Evolutionary conservation across 441 rosid species (phyloP).

Genomic region (Geranium incanum): DNA sequence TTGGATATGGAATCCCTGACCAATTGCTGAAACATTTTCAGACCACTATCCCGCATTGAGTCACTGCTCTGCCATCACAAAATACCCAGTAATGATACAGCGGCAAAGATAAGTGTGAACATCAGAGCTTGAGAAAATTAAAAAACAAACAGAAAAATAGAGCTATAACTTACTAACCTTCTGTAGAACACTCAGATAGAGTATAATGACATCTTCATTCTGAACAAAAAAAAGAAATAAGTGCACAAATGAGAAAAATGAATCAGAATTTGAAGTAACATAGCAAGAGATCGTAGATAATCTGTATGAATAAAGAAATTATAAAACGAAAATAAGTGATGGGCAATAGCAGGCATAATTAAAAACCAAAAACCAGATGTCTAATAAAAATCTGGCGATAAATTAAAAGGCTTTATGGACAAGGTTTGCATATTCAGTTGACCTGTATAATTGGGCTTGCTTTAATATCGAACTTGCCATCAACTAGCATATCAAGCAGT

Average conservation of each 20-base stretch:
- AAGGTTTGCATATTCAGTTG: conserved; percentile 20
- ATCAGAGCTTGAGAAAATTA: conserved; percentile 9
- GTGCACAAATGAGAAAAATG: conserved; percentile 21
- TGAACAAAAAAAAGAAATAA: conserved; percentile 35
- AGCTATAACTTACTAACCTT: conserved; percentile 64
- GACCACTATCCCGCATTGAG: conserved; percentile 80
- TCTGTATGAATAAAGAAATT: conserved; percentile 2
- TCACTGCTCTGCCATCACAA: conserved; percentile 99
- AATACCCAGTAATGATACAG: conserved; percentile 38
- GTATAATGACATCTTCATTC: conserved; percentile 97
- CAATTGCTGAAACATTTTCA: conserved; percentile 72
- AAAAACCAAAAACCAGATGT: background rate
- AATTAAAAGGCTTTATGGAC: conserved; percentile 15
- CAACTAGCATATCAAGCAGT: conserved; percentile 98
- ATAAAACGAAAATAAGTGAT: conserved; percentile 2
- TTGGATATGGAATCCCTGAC: conserved; percentile 94
- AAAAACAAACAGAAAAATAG: conserved; percentile 17
- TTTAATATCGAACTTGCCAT: conserved; percentile 77
- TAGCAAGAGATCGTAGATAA: conserved; percentile 3
- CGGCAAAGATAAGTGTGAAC: conserved; percentile 3
- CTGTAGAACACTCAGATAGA: conserved; percentile 84
- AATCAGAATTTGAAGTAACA: conserved; percentile 10
- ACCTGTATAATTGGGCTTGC: conserved; percentile 76
- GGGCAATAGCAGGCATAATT: background rate
- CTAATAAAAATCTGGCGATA: background rate